Base-by-base conservation (phyloP, 805 yeast species). In the Lipomyces orientalis region DNA sequence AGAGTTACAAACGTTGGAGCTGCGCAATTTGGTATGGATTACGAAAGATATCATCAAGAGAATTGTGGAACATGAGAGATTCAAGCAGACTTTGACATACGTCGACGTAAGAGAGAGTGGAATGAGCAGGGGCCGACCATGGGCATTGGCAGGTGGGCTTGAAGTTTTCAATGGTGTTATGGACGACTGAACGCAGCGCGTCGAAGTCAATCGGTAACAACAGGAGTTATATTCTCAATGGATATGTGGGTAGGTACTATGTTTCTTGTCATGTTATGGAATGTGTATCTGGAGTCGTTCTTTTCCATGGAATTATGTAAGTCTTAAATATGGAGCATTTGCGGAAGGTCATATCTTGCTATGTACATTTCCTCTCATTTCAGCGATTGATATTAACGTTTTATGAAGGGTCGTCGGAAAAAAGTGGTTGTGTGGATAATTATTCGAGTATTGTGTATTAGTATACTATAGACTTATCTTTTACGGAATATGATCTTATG, bases 11-110 rank as follows among this genome's bases (percentile, higher is more conserved):
- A 79, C 76, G 60, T 76, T 83, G 70, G 81, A 81, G 66, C 76
- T 84, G 72, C 77, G 80, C 31, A 83, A 83, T 8, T 81, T 81
- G 76, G 81, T 83, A 63, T 86, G 86, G 88, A 75, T 82, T 51
- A 82, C 78, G 73, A 83, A 79, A 72, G 81, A 71, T 64, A 62
- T 79, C 62, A 76, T 81, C 31, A 39, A 62, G 39, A 54, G 60
- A 19, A 49, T 73, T 12, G 66, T 71, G 22, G 71, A 74, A 77
- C 74, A 64, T 33, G 76, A 62, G 81, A 77, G 58, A 14, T 54
- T 63, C 25, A 31, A 61, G n/a, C 39, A 34, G 55, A 76, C 86
- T 73, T 67, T 76, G 10, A 75, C 76, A 35, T 77, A 80, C 25
- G 65, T 69, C 4, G 67, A 69, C 29, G 46, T 64, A 12, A 39